phyloP scores from a whole-genome alignment of 768 basidiomycete species.

The Butyriboletus loyo region DNA sequence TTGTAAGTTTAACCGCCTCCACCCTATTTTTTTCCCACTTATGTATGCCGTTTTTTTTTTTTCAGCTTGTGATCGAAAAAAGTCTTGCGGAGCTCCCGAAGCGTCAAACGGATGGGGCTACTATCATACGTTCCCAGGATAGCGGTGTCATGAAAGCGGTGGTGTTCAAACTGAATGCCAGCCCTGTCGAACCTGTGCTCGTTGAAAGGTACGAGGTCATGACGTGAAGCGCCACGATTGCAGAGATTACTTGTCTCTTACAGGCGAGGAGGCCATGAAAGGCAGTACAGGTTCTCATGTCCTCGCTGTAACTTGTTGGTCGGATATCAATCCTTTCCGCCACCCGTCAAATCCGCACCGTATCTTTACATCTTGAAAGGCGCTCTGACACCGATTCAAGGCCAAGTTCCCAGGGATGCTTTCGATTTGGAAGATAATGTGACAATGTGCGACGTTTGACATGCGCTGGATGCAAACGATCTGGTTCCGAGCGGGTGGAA shows the following conservation, averaged over 20 bases:
- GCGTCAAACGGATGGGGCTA: constrained; percentile 75
- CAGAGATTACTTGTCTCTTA: constrained; percentile 4
- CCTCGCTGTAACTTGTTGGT: constrained; percentile 48
- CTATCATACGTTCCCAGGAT: constrained; percentile 75
- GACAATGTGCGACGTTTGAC: constrained; percentile 4
- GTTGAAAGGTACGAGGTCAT: constrained; percentile 63
- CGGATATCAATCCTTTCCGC: constrained; percentile 74
- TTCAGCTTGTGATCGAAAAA: constrained; percentile 79
- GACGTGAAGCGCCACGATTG: constrained; percentile 18
- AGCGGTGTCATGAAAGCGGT: constrained; percentile 52
- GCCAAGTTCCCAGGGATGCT: constrained; percentile 80
- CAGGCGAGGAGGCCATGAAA: constrained; percentile 69
- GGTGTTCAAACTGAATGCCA: constrained; percentile 87
- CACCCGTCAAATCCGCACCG: constrained; percentile 71
- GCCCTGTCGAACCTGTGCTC: constrained; percentile 63
- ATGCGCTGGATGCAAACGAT: not conserved
- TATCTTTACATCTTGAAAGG: constrained; percentile 81
- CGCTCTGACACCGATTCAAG: constrained; percentile 84
- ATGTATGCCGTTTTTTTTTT: not conserved
- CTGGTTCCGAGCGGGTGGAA: not conserved
- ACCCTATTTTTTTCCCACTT: constrained; percentile 4
- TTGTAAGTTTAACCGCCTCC: constrained; percentile 47
- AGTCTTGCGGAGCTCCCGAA: constrained; percentile 64
- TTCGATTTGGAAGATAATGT: constrained; percentile 52
- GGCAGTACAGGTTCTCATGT: constrained; percentile 64